Conservation (phyloP, 768 basidiomycete species). For the Suillus subluteus region DNA sequence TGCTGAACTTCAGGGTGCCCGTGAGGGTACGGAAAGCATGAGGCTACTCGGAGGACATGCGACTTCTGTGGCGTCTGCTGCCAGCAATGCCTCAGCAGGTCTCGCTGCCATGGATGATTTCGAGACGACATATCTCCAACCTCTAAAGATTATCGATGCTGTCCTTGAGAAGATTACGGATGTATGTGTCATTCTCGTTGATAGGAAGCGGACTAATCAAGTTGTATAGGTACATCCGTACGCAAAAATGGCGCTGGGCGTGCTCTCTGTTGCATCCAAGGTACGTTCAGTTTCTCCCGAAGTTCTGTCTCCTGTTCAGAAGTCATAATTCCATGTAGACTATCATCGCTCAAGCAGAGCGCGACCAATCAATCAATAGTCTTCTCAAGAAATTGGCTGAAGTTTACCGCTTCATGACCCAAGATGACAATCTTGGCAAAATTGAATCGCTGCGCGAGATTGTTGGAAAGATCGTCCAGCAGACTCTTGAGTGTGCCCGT, state of each 20-base stretch:
- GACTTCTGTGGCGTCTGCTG: background rate
- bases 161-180: background rate
- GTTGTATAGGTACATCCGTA: constrained; percentile 11
- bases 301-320: background rate
- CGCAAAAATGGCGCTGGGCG: constrained; percentile 10
- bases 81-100: background rate
- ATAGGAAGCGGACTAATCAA: background rate
- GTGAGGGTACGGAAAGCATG: background rate
- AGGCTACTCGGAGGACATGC: background rate
- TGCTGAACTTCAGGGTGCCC: background rate
- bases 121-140: constrained; percentile 7
- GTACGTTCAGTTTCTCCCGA: background rate
- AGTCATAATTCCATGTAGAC: background rate
- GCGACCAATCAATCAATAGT: background rate
- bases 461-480: constrained; percentile 16
- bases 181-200: background rate
- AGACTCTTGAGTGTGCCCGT: constrained; percentile 31
- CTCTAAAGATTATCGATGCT: constrained; percentile 3
- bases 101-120: background rate
- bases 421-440: background rate
- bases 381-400: constrained; percentile 5
- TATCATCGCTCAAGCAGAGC: constrained; percentile 10
- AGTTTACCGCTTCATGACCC: constrained; percentile 3
- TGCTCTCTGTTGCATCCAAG: constrained; percentile 1
- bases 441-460: background rate